These are phyloP conservation scores for Aspergillus caelatus DNA, from an alignment of 2,329 filamentous ascomycete genomes.

Conservation along the genomic window DNA sequence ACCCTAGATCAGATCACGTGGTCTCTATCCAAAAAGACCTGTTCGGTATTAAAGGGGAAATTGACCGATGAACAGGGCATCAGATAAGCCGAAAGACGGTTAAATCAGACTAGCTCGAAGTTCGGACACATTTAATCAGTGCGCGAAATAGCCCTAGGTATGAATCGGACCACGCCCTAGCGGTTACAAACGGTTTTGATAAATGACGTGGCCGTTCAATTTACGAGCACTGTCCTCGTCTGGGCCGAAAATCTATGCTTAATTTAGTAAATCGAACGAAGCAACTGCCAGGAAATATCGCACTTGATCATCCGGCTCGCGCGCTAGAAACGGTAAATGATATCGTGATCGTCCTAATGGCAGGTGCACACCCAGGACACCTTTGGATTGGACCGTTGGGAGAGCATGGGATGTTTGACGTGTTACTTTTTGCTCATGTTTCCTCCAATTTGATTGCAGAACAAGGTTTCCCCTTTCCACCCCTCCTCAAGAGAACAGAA, in stretches of 20 bases:
- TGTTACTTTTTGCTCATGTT: neutral
- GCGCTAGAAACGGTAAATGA: conserved; percentile 14
- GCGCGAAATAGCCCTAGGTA: neutral
- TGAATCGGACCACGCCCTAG: conserved; percentile 4
- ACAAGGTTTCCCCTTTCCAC: neutral
- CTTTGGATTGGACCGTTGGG: neutral
- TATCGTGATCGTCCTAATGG: conserved; percentile 16
- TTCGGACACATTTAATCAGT: neutral
- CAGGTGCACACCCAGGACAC: conserved; percentile 6
- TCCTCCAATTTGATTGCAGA: neutral
- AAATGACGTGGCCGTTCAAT: conserved; percentile 9
- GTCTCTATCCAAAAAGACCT: neutral
- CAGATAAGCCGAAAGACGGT: neutral
- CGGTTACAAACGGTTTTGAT: conserved; percentile 2
- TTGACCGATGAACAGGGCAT: conserved; percentile 3
- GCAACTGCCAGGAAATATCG: conserved; percentile 3
- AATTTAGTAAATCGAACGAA: conserved; percentile 20
- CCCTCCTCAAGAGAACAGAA: neutral
- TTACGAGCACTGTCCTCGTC: neutral
- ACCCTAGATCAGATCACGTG: conserved; percentile 12
- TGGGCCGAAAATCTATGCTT: conserved; percentile 17
- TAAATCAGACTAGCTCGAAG: conserved; percentile 5
- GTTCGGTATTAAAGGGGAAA: neutral
- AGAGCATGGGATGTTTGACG: neutral
- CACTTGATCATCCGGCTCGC: conserved; percentile 10